Evolutionary conservation across 1,139 yeast species (phyloP).

Genomic region (Magnusiomyces starmeri): DNA sequence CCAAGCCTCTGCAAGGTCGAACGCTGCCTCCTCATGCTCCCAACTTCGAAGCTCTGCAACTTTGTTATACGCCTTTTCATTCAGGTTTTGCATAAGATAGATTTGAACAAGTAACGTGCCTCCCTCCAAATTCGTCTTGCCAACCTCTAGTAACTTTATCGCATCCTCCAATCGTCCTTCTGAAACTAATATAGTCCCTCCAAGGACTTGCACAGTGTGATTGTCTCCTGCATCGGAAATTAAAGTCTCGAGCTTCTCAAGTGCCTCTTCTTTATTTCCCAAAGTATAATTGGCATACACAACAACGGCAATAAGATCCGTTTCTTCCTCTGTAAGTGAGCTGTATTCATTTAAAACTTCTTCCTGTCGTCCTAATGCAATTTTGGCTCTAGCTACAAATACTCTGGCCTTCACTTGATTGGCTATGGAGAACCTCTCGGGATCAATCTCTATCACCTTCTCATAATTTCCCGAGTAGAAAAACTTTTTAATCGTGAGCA

Average conservation of each 20-base stretch:
- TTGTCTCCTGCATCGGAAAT: slow-evolving; percentile 20
- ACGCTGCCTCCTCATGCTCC: slow-evolving; percentile 60
- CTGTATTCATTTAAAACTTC: slow-evolving; percentile 24
- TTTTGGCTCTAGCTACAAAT: slow-evolving; percentile 33
- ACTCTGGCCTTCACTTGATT: slow-evolving; percentile 28
- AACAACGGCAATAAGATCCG: slow-evolving; percentile 21
- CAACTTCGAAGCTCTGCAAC: slow-evolving; percentile 38
- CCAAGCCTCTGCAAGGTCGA: slow-evolving; percentile 60
- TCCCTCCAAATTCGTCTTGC: slow-evolving; percentile 33
- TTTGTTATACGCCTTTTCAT: slow-evolving; percentile 32
- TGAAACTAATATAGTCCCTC: slow-evolving; percentile 30
- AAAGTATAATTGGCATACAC: slow-evolving; percentile 21
- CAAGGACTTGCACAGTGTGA: slow-evolving; percentile 30
- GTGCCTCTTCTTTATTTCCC: slow-evolving; percentile 16
- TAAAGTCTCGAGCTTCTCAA: slow-evolving; percentile 23
- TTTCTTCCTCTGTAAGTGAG: slow-evolving; percentile 13
- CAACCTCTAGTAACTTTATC: slow-evolving; percentile 27
- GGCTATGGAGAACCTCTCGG: slow-evolving; percentile 22
- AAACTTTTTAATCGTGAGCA: slow-evolving; percentile 11
- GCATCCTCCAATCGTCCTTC: slow-evolving; percentile 33
- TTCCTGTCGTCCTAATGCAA: slow-evolving; percentile 31
- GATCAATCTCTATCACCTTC: slow-evolving; percentile 29
- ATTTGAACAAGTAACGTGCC: slow-evolving; percentile 36
- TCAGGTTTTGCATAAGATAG: slow-evolving; percentile 30
- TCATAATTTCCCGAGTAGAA: slow-evolving; percentile 37